Conservation (phyloP, 257 asterid species). For the Przewalskia tangutica region DNA sequence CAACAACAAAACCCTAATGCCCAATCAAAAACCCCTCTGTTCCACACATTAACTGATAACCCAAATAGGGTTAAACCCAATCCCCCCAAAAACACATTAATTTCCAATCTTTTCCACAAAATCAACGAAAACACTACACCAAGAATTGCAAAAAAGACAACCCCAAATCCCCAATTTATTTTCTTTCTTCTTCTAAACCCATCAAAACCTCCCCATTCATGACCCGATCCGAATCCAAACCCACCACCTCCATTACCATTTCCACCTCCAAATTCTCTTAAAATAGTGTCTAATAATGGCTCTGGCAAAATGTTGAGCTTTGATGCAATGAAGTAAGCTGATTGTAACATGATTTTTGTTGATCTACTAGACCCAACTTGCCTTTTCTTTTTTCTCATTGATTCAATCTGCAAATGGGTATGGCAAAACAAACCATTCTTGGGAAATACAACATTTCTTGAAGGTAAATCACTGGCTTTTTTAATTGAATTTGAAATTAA, state of each 20-base stretch:
- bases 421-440: background rate
- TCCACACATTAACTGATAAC: slow-evolving; percentile 48
- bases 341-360: slow-evolving; percentile 34
- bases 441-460: background rate
- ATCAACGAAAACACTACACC: slow-evolving; percentile 37
- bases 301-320: slow-evolving; percentile 54
- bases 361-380: slow-evolving; percentile 31
- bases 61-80: slow-evolving; percentile 48
- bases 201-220: slow-evolving; percentile 40
- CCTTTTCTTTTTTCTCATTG: slow-evolving; percentile 25
- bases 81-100: slow-evolving; percentile 23
- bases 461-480: background rate
- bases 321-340: slow-evolving; percentile 60
- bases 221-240: slow-evolving; percentile 33
- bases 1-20: slow-evolving; percentile 62
- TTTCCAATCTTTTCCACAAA: slow-evolving; percentile 30
- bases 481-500: background rate
- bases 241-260: slow-evolving; percentile 41
- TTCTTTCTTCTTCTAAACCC: slow-evolving; percentile 43
- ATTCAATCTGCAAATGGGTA: slow-evolving; percentile 12
- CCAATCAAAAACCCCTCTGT: slow-evolving; percentile 51
- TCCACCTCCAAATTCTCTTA: slow-evolving; percentile 54
- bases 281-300: slow-evolving; percentile 40
- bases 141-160: slow-evolving; percentile 20
- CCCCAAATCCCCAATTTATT: slow-evolving; percentile 28